Percentiles rank a stretch among this genome's conserved stretches.
Evolutionary conservation across 805 yeast genomes (phyloP).

Genomic region (Saccharomycopsis guyanensis): DNA sequence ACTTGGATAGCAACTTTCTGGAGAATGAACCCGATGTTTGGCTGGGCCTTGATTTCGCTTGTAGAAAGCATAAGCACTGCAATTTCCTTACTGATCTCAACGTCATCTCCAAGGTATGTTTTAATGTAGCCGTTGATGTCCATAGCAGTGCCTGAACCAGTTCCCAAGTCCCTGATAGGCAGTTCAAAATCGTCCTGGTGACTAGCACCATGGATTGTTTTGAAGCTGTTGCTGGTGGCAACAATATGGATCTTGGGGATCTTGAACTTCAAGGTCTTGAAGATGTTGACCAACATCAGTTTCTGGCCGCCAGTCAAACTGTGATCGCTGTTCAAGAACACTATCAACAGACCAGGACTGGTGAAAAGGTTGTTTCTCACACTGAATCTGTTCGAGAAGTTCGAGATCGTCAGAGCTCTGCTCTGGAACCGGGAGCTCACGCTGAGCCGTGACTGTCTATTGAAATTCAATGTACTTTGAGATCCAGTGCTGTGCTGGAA

Average conservation of each 20-base stretch:
- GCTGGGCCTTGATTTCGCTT: background rate
- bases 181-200: background rate
- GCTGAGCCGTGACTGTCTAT: background rate
- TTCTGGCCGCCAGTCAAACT: slow-evolving; percentile 1
- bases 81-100: background rate
- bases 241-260: slow-evolving; percentile 11
- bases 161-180: background rate
- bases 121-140: slow-evolving; percentile 1
- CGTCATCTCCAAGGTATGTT: background rate
- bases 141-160: background rate
- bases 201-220: background rate
- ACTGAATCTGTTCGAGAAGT: background rate
- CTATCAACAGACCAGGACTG: slow-evolving; percentile 9
- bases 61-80: slow-evolving; percentile 1
- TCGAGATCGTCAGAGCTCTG: slow-evolving; percentile 3
- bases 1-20: slow-evolving; percentile 4
- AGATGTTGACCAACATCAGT: slow-evolving; percentile 7
- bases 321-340: slow-evolving; percentile 5
- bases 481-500: slow-evolving; percentile 11
- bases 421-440: background rate
- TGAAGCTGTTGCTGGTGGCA: slow-evolving; percentile 5
- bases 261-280: slow-evolving; percentile 13
- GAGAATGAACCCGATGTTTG: background rate
- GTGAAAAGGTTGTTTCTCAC: slow-evolving; percentile 1
- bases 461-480: slow-evolving; percentile 6